Conservation (phyloP, 176 grass and related monocot genomes). For the Musa acuminata region DNA sequence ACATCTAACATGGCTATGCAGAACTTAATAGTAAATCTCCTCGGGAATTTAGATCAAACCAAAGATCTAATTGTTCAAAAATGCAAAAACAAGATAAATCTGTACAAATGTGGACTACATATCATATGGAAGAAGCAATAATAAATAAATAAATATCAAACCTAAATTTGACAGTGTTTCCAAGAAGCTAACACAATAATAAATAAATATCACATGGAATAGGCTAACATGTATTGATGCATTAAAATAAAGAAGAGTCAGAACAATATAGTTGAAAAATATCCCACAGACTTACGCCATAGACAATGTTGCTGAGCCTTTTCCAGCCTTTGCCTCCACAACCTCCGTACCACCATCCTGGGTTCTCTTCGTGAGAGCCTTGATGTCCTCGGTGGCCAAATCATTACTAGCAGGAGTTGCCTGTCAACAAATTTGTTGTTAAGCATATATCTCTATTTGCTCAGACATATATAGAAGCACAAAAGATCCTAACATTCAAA, state of each 20-base stretch:
- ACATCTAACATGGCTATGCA: no score
- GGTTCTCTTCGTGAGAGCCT: slow-evolving; percentile 85
- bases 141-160: no score
- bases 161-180: no score
- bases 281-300: slow-evolving; percentile 64
- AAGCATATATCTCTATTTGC: background rate
- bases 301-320: slow-evolving; percentile 90
- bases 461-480: background rate
- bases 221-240: no score
- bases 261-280: background rate
- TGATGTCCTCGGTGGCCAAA: slow-evolving; percentile 55
- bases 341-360: slow-evolving; percentile 96
- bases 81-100: no score
- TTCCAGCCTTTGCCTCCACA: slow-evolving; percentile 94
- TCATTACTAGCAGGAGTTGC: slow-evolving; percentile 59
- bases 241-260: background rate
- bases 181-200: no score
- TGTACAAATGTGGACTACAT: no score
- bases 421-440: slow-evolving; percentile 16
- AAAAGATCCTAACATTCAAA: background rate
- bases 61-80: no score
- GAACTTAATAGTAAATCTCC: no score
- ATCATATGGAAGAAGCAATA: no score
- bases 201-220: no score
- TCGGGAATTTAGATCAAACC: no score